Conservation (phyloP, 352 stramenopile genomes). For the Phytophthora sp. region DNA sequence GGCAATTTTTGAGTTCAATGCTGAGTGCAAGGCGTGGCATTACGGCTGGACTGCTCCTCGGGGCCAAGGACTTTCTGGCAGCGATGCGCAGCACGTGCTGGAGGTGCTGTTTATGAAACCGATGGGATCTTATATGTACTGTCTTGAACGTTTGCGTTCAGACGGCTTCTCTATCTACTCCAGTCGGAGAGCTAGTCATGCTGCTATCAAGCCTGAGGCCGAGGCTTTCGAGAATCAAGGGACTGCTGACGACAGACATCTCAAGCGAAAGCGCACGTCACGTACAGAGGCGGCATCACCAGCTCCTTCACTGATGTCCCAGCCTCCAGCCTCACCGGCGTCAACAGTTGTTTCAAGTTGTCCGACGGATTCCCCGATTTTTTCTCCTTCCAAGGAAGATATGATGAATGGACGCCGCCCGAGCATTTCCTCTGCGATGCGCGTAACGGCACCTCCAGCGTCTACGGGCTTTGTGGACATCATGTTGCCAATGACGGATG, state of each 20-base stretch:
- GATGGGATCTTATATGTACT: constrained; percentile 85
- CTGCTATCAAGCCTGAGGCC: constrained; percentile 55
- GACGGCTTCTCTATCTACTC: constrained; percentile 85
- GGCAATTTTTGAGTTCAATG: constrained; percentile 90
- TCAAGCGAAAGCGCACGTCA: constrained; percentile 65
- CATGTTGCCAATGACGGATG: constrained; percentile 34
- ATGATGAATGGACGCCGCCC: constrained; percentile 28
- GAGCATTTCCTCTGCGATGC: constrained; percentile 19
- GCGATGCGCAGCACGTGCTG: constrained; percentile 77
- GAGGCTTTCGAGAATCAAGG: constrained; percentile 62
- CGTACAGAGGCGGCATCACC: constrained; percentile 26
- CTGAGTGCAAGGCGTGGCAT: constrained; percentile 89
- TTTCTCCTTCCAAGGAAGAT: constrained; percentile 49
- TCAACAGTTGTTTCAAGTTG: constrained; percentile 44
- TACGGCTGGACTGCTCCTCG: constrained; percentile 86
- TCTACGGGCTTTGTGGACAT: constrained; percentile 45
- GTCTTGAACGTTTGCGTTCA: constrained; percentile 75
- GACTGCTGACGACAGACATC: constrained; percentile 42
- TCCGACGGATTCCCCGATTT: constrained; percentile 39
- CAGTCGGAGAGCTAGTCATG: constrained; percentile 72
- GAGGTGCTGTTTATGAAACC: constrained; percentile 87
- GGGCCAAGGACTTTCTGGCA: constrained; percentile 76
- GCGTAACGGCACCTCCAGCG: constrained; percentile 8
- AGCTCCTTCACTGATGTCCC: constrained; percentile 33
- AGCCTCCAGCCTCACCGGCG: constrained; percentile 40